Percentiles rank a stretch among this genome's conserved stretches.
These are phyloP conservation scores for Penicillium thymicola DNA, from an alignment of 2,329 filamentous ascomycete genomes.

Conservation along the genomic window DNA sequence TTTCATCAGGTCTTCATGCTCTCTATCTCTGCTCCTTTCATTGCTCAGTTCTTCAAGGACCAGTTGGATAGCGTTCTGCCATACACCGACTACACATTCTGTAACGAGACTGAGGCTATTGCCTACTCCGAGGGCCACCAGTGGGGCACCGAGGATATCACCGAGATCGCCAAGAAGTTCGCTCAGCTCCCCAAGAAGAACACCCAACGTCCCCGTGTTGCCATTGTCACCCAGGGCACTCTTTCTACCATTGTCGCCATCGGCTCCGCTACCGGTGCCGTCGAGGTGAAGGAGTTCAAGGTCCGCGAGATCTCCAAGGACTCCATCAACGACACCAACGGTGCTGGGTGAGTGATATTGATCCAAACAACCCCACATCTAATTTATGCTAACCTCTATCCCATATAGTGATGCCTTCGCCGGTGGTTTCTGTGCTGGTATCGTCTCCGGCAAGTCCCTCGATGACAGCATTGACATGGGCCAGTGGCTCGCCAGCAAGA, in stretches of 20 bases:
- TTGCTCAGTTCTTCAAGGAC: slow-evolving; percentile 97
- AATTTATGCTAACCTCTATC: slow-evolving; percentile 11
- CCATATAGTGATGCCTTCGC: slow-evolving; percentile 78
- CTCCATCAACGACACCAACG: slow-evolving; percentile 93
- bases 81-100: slow-evolving; percentile 95
- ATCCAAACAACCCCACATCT: not conserved
- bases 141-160: slow-evolving; percentile 71
- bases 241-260: slow-evolving; percentile 80
- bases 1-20: slow-evolving; percentile 66
- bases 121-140: slow-evolving; percentile 81
- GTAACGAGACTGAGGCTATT: slow-evolving; percentile 92
- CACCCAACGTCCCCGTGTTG: slow-evolving; percentile 73
- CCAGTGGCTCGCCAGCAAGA: slow-evolving; percentile 91
- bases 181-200: slow-evolving; percentile 93
- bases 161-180: slow-evolving; percentile 79
- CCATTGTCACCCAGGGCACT: slow-evolving; percentile 93
- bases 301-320: slow-evolving; percentile 74
- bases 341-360: slow-evolving; percentile 62
- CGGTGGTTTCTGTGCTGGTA: slow-evolving; percentile 85
- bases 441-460: slow-evolving; percentile 79
- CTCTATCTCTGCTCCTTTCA: slow-evolving; percentile 92
- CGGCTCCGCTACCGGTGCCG: slow-evolving; percentile 62
- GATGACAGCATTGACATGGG: slow-evolving; percentile 82
- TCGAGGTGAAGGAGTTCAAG: slow-evolving; percentile 69
- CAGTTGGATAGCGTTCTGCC: slow-evolving; percentile 78